Evolutionary conservation across 1,139 yeast species (phyloP).

Genomic region (Candida tropicalis): DNA sequence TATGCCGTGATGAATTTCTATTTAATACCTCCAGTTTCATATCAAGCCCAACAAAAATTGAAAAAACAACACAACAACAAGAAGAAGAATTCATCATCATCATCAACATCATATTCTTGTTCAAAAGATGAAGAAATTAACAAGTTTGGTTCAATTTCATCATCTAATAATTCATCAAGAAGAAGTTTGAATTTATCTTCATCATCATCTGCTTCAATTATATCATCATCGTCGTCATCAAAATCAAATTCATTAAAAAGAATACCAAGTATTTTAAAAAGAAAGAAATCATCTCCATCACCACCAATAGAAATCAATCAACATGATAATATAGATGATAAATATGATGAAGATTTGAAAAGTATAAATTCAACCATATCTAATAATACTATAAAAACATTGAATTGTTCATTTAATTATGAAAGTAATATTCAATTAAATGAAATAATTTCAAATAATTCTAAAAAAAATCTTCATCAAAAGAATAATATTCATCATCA

Average conservation of each 20-base stretch:
- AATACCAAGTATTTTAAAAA: no score
- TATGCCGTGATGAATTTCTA: slow-evolving; percentile 20
- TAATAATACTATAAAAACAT: not conserved
- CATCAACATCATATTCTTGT: not conserved
- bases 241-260: not conserved
- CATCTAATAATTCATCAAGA: no score
- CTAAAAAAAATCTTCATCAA: not conserved
- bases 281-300: not conserved
- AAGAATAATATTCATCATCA: not conserved
- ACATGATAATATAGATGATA: not conserved
- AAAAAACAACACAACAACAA: slow-evolving; percentile 17
- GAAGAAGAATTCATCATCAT: not conserved
- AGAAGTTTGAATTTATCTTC: not conserved
- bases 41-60: slow-evolving; percentile 32
- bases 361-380: not conserved
- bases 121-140: not conserved
- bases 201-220: slow-evolving; percentile 1
- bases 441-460: not conserved
- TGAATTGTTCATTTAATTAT: not conserved
- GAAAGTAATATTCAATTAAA: not conserved
- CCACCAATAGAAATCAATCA: not conserved
- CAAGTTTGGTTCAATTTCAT: not conserved
- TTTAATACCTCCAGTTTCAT: slow-evolving; percentile 29
- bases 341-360: not conserved
- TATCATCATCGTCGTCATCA: not conserved